Conservation (phyloP, 371 early-diverging fungal species). For the Haplosporangium sp. region DNA sequence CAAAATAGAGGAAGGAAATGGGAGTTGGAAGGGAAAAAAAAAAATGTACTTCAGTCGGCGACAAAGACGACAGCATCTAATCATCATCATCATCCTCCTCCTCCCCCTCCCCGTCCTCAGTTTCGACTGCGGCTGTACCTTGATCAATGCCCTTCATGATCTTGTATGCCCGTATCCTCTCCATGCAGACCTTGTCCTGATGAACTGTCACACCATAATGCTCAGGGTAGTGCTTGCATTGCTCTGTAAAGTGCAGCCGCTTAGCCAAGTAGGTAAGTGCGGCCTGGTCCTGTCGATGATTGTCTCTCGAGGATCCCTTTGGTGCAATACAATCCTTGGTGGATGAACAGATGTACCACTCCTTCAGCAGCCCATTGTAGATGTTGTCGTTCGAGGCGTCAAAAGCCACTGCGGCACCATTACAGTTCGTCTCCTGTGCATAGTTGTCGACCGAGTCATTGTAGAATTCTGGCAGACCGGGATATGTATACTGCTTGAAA, state of each 20-base stretch:
- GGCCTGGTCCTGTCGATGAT: slow-evolving; percentile 77
- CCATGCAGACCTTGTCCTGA: slow-evolving; percentile 62
- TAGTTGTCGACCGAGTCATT: slow-evolving; percentile 57
- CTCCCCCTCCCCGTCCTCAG: slow-evolving; percentile 14
- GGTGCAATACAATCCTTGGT: slow-evolving; percentile 73
- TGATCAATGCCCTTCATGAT: slow-evolving; percentile 48
- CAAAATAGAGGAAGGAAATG: no score
- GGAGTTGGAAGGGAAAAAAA: no score
- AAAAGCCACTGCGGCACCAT: slow-evolving; percentile 71
- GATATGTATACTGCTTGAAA: slow-evolving; percentile 68
- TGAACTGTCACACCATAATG: slow-evolving; percentile 66
- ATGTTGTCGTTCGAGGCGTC: slow-evolving; percentile 62
- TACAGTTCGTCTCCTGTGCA: slow-evolving; percentile 66
- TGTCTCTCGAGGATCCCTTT: slow-evolving; percentile 64
- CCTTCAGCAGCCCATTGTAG: slow-evolving; percentile 60
- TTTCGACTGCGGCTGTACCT: neutral
- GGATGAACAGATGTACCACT: slow-evolving; percentile 68
- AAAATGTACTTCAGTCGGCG: no score
- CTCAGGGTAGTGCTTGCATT: slow-evolving; percentile 55
- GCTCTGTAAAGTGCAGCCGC: slow-evolving; percentile 34
- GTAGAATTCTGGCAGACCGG: slow-evolving; percentile 66
- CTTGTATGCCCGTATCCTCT: slow-evolving; percentile 56
- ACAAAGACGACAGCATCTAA: neutral
- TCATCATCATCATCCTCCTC: slow-evolving; percentile 29
- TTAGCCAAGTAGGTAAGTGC: slow-evolving; percentile 65